These are phyloP conservation scores for Penicillium salamii DNA, from an alignment of 495 filamentous ascomycete species.

Conservation along the genomic window DNA sequence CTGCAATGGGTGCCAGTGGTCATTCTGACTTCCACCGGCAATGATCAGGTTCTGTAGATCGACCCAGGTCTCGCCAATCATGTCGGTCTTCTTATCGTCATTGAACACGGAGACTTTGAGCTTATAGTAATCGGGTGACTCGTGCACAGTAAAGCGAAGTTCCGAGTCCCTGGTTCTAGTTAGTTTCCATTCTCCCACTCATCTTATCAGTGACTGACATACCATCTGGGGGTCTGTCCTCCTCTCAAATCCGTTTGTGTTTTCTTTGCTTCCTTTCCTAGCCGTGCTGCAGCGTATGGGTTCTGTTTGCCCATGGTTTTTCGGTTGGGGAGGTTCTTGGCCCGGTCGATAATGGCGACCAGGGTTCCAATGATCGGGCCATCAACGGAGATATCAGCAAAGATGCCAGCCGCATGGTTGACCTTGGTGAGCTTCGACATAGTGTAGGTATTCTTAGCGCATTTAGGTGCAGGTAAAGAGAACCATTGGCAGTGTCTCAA, in stretches of 20 bases:
- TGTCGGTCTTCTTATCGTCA: constrained; percentile 92
- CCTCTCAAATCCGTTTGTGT: constrained; percentile 92
- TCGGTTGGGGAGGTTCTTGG: constrained; percentile 93
- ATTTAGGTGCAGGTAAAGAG: not conserved
- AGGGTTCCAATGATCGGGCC: constrained; percentile 92
- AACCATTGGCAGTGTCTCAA: constrained; percentile 11
- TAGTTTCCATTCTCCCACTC: constrained; percentile 3
- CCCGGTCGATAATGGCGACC: constrained; percentile 85
- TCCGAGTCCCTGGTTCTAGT: constrained; percentile 81
- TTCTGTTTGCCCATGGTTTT: constrained; percentile 98
- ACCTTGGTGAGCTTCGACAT: constrained; percentile 32
- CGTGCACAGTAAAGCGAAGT: constrained; percentile 91
- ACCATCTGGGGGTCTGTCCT: constrained; percentile 96
- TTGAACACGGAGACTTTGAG: constrained; percentile 96
- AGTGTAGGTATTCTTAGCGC: constrained; percentile 14
- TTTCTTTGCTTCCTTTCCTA: constrained; percentile 98
- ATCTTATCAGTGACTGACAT: constrained; percentile 28
- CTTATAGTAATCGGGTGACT: constrained; percentile 91
- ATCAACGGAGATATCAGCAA: constrained; percentile 91
- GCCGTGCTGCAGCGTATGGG: constrained; percentile 88
- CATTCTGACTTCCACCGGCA: constrained; percentile 83
- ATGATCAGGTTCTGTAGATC: constrained; percentile 77
- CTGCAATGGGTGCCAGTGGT: constrained; percentile 83
- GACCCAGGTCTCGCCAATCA: constrained; percentile 92
- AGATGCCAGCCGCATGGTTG: constrained; percentile 88